Evolutionary conservation across 176 grass and related monocot genomes (phyloP).

Genomic region (Neostapfia colusana): DNA sequence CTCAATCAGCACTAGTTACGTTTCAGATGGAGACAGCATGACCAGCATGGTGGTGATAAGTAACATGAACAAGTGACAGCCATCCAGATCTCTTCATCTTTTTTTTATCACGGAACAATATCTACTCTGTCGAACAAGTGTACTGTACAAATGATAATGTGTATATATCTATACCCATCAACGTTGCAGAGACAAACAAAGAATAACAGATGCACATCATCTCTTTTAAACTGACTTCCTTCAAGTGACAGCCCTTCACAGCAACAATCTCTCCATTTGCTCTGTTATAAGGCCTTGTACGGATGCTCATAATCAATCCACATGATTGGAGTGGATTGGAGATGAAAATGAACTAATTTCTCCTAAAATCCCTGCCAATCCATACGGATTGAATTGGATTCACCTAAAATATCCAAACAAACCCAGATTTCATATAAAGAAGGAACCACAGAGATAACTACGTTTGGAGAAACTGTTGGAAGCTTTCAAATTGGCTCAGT

Average conservation of each 20-base stretch:
- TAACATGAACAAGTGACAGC: not conserved
- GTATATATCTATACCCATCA: not conserved
- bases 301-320: not conserved
- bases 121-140: not conserved
- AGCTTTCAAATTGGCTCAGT: not conserved
- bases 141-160: constrained; percentile 22
- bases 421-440: not conserved
- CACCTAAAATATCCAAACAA: not conserved
- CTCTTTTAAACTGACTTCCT: not conserved
- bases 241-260: not conserved
- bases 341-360: not conserved
- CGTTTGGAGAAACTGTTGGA: not conserved
- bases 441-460: not conserved
- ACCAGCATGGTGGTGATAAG: not conserved
- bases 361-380: not conserved
- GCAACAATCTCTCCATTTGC: not conserved
- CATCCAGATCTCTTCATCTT: not conserved
- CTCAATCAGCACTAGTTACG: not conserved
- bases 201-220: not conserved
- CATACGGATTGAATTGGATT: not conserved
- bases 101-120: not conserved
- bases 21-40: not conserved
- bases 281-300: not conserved
- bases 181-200: not conserved
- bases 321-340: not conserved